phyloP scores from a whole-genome alignment of 176 grass and related monocot genomes.

The Dactylis glomerata region DNA sequence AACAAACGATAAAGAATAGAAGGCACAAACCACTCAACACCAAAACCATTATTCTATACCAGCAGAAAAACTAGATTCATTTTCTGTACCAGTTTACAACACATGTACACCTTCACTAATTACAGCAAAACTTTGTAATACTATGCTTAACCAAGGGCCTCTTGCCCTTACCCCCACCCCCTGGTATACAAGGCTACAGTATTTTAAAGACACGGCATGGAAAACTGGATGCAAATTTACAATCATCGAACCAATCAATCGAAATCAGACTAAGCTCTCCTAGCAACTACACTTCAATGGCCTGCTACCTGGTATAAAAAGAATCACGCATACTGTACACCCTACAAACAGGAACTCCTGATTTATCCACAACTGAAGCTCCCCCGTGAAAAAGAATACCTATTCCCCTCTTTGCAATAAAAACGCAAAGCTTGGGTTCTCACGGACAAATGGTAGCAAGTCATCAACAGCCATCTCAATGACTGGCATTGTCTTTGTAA shows the following conservation, averaged over 20 bases:
- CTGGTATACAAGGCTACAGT: conserved; percentile 42
- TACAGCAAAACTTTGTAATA: conserved; percentile 27
- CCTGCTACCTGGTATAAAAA: conserved; percentile 45
- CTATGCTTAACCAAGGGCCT: conserved; percentile 35
- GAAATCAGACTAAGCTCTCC: conserved; percentile 49
- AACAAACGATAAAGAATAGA: not conserved
- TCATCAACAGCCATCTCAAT: conserved; percentile 71
- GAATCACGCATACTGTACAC: conserved; percentile 51
- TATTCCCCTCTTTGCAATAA: conserved; percentile 78
- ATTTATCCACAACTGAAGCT: conserved; percentile 48
- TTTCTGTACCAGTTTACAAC: conserved; percentile 49
- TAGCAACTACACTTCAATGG: conserved; percentile 43
- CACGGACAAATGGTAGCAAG: conserved; percentile 57
- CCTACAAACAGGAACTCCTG: conserved; percentile 35
- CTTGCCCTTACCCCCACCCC: conserved; percentile 34
- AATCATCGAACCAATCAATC: conserved; percentile 58
- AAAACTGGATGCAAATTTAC: conserved; percentile 47
- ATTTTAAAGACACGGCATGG: conserved; percentile 6
- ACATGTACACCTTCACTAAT: conserved; percentile 44
- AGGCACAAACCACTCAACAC: not conserved
- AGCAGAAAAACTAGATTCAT: conserved; percentile 23
- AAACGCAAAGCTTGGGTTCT: conserved; percentile 92
- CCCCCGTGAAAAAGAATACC: conserved; percentile 20
- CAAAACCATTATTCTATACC: conserved; percentile 9
- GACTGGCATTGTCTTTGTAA: conserved; percentile 66